Base-by-base conservation (phyloP, 805 yeast genomes). In the Hanseniaspora lachancei region DNA sequence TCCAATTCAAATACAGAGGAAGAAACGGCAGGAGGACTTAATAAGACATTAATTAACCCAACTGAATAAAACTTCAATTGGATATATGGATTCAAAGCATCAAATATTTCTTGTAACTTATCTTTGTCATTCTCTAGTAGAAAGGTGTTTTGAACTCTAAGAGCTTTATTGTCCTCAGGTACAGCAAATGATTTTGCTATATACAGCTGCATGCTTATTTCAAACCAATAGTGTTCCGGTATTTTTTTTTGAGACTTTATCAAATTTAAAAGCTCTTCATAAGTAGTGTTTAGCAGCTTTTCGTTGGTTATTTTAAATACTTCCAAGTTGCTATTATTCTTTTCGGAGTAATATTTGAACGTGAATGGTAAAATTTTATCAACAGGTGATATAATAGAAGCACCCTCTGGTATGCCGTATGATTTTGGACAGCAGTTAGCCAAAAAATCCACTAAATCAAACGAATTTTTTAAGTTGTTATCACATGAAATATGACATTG, bases 1-100 rank as follows among this genome's bases (percentile, higher is more conserved):
- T 86, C 89, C 1, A 80, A 72, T 58, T 84, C 89, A 61, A 86
- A 80, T 13, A 89, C 71, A 54, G 79, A 74, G 13, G 87, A 75
- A 7, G 84, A 79, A 23, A 85, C 77, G 55, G 74, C 78, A 47
- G 78, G 77, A 49, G 81, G 80, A 7, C 74, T 70, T 58, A 76
- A 77, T 55, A 79, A 74, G 46, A 82, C 75, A 20, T 82, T 76
- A 2, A 81, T 73, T 60, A 82, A 79, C 0, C 86, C 85, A 47
- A 84, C 72, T 0, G 95, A 79, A 53, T 78, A 70, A 61, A 86
- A 78, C 65, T 87, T 86, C 49, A 81, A 72, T 23, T 78, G 74
- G 6, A 85, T 74, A 18, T 89, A 72, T 57, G 78, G 73, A 40
- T 75, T 75, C 59, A 96, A 75, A 56, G 82, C 63, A 40, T 71